A percentile compares a stretch with the other conserved stretches of the same genome.
phyloP scores from a whole-genome alignment of 257 asterid species.

The Leptodermis oblonga region DNA sequence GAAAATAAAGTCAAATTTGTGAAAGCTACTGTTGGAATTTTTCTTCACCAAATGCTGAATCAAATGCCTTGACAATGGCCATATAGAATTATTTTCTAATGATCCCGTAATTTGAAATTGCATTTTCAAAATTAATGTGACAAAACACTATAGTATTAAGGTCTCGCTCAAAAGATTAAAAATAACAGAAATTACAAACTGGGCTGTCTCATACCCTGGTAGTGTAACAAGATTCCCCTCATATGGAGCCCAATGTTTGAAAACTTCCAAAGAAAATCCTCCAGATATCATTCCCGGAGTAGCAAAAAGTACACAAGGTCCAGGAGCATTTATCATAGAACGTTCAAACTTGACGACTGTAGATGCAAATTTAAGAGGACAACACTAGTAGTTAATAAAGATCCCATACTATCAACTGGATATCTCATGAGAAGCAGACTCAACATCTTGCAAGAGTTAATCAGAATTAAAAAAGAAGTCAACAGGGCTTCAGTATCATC shows the following conservation, averaged over 20 bases:
- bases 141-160: too few relatives aligned
- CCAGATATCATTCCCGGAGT: slow-evolving; percentile 96
- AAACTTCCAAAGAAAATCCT: slow-evolving; percentile 92
- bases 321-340: slow-evolving; percentile 74
- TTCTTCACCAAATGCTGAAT: neutral
- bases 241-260: slow-evolving; percentile 90
- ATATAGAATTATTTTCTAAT: neutral
- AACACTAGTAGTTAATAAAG: neutral
- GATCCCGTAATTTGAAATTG: neutral
- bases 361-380: slow-evolving; percentile 19
- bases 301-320: slow-evolving; percentile 95
- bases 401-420: slow-evolving; percentile 1
- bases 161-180: neutral
- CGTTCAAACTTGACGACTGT: slow-evolving; percentile 79
- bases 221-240: slow-evolving; percentile 71
- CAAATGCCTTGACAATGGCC: neutral
- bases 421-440: neutral
- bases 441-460: neutral
- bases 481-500: neutral
- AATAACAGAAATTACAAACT: neutral
- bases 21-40: neutral
- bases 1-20: neutral
- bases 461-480: neutral
- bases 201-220: slow-evolving; percentile 62
- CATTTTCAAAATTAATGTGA: too few relatives aligned